Evolutionary conservation across 2,329 filamentous ascomycete genomes (phyloP).

Genomic region (Pseudogymnoascus sp.): DNA sequence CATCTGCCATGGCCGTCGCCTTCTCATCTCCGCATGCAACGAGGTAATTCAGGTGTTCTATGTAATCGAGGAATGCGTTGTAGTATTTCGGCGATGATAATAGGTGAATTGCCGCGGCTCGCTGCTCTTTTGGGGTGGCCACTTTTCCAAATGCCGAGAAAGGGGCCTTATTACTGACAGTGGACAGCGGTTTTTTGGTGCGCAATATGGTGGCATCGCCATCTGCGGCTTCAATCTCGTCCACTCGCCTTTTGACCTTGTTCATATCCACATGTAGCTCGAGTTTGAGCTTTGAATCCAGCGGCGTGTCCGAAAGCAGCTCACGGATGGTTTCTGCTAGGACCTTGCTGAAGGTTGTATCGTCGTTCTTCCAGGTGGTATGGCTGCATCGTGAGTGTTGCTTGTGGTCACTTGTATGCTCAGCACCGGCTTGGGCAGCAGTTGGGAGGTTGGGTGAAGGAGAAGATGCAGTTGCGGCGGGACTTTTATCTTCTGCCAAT

Average conservation of each 20-base stretch:
- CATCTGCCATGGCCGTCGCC: neutral
- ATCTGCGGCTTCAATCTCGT: neutral
- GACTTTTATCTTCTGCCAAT: neutral
- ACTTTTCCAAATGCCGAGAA: neutral
- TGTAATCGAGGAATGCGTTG: slow-evolving; percentile 2
- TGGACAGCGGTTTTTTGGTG: neutral
- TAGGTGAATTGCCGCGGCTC: neutral
- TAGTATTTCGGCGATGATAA: neutral
- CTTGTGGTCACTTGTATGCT: neutral
- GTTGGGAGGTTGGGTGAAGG: neutral
- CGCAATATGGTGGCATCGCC: neutral
- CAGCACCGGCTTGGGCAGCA: neutral
- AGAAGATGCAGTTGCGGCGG: neutral
- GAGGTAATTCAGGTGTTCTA: neutral
- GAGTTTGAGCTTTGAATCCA: neutral
- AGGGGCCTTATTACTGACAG: neutral
- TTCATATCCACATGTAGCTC: slow-evolving; percentile 5
- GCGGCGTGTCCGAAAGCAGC: neutral
- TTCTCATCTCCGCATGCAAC: neutral
- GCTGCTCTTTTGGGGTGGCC: neutral
- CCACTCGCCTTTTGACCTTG: neutral
- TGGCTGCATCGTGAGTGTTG: neutral
- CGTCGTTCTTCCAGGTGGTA: slow-evolving; percentile 1
- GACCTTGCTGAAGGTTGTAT: neutral
- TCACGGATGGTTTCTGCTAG: neutral